These are phyloP conservation scores for Warburgia ugandensis DNA, from an alignment of 164 flowering plant species.

Conservation along the genomic window DNA sequence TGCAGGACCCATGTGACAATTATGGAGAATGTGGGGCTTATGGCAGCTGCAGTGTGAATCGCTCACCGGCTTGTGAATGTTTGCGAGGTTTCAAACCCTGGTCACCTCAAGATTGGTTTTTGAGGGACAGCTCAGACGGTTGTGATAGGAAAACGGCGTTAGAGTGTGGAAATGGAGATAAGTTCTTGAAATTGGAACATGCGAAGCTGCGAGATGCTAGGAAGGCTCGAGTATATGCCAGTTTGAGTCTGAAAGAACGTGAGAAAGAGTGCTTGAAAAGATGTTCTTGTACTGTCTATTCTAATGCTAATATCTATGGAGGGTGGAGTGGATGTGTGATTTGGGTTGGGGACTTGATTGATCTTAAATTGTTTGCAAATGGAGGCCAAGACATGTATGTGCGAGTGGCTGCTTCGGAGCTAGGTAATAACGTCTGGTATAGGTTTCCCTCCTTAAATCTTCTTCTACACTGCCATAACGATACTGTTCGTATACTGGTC, in stretches of 20 bases:
- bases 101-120: conserved; percentile 1
- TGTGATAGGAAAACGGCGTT: conserved; percentile 8
- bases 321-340: neutral
- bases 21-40: conserved; percentile 7
- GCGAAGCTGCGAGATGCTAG: conserved; percentile 13
- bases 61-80: conserved; percentile 6
- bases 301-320: neutral
- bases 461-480: too few relatives aligned
- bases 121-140: conserved; percentile 7
- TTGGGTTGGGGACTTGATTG: conserved; percentile 5
- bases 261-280: neutral
- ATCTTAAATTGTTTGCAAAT: neutral
- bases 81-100: conserved; percentile 7
- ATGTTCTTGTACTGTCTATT: conserved; percentile 10
- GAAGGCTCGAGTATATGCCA: neutral
- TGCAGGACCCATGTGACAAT: neutral
- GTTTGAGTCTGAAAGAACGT: conserved; percentile 3
- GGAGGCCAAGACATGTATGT: conserved; percentile 4
- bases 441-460: too few relatives aligned
- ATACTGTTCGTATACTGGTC: neutral
- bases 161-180: conserved; percentile 4
- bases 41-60: neutral
- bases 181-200: neutral
- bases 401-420: conserved; percentile 5
- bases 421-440: neutral